Conservation (phyloP, 1,284 basidiomycete species). For the Mycena sp. region DNA sequence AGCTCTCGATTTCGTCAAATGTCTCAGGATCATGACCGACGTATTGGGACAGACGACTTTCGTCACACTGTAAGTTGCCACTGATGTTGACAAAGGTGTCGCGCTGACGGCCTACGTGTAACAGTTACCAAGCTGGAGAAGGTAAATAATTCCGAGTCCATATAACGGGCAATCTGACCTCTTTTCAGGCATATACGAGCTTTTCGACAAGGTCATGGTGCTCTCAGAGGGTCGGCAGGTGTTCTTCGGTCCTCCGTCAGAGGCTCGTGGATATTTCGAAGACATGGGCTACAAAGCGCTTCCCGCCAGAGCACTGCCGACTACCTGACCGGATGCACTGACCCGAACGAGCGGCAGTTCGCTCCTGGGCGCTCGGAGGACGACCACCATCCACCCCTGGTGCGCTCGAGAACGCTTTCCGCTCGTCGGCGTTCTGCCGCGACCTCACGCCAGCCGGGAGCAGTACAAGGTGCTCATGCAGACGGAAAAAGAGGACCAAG, state of each 20-base stretch:
- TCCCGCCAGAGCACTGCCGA: conserved; percentile 80
- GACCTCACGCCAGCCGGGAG: conserved; percentile 61
- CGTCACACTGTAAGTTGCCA: conserved; percentile 73
- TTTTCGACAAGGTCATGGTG: conserved; percentile 85
- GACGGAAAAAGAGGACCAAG: conserved; percentile 72
- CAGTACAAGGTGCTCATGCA: conserved; percentile 76
- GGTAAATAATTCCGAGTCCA: conserved; percentile 29
- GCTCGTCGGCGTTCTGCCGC: conserved; percentile 59
- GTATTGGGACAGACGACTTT: conserved; percentile 81
- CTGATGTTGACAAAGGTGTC: conserved; percentile 14
- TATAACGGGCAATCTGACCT: not conserved
- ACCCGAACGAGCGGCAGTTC: conserved; percentile 88
- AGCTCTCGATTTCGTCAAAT: conserved; percentile 81
- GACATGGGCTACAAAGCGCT: conserved; percentile 78
- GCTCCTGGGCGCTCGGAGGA: conserved; percentile 70
- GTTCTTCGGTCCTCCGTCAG: conserved; percentile 78
- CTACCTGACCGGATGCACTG: conserved; percentile 80
- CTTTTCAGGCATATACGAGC: conserved; percentile 62
- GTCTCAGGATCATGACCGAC: conserved; percentile 82
- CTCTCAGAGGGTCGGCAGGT: conserved; percentile 87
- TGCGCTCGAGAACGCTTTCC: conserved; percentile 76
- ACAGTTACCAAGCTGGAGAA: conserved; percentile 85
- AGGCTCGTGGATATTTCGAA: conserved; percentile 84
- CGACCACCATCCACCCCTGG: conserved; percentile 79
- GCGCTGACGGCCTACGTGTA: not conserved